Base-by-base conservation (phyloP, 2,329 filamentous ascomycete species). In the Monosporascus ibericus region DNA sequence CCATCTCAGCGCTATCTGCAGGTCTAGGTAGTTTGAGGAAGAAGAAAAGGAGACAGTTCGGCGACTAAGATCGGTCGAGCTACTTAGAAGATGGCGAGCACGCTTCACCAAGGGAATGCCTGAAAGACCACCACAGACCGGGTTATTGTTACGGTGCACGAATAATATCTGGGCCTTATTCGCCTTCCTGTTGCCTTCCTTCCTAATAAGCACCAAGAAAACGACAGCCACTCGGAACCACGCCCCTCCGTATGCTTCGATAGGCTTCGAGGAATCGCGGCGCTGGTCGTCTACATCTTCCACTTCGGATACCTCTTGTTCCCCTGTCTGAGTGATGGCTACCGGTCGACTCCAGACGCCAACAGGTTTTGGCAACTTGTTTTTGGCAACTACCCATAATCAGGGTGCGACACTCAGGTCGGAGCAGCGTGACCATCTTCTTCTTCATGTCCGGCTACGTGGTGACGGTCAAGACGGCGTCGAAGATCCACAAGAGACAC, bases 361-460 rank as follows among this genome's bases (percentile, higher is more conserved):
- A 37, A 52, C 36, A 17, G 27, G 25, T 52, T 46, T 27, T 25
- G 39, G 27, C 67, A 69, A 51, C 55, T 68, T n/a, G n/a, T n/a
- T 52, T 46, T 27, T 25, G 39, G 27, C 67, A 69, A 51, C 55
- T 68, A 2, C 66, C 66, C 2, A 62, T 67, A 11, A 52, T 71
- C 24, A 63, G 66, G 9, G 51, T 68, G 17, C 50, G 66, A 20
- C 63, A 64, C 52, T 60, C 61, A 9, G 66, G 61, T 2, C 54
- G 60, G 20, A 58, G 64, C 14, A 67, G 65, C 62, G 68, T 70
- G 17, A 55, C 67, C 22, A 54, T 70, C 7, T 70, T 72, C 56
- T 68, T 70, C 55, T 63, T 71, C 37, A 64, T 71, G 22, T 71
- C 68, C 2, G 68, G 69, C 7, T 70, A 67, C 52, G 68, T 66